These are phyloP conservation scores for Melastoma malabathricum DNA, from an alignment of 345 rosid genomes.

Conservation along the genomic window DNA sequence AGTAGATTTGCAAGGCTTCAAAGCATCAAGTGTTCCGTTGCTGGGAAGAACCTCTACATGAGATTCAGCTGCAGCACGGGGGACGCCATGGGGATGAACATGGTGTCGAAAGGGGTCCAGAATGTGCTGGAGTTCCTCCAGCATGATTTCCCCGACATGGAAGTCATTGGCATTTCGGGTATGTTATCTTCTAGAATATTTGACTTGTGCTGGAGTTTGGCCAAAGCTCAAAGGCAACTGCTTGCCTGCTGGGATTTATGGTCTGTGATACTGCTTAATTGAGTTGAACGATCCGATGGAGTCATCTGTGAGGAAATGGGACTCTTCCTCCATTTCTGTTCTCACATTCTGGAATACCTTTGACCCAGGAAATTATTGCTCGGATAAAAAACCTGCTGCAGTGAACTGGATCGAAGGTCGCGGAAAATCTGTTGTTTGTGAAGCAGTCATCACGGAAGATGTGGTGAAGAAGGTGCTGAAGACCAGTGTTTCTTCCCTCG, in stretches of 20 bases:
- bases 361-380: slow-evolving; percentile 55
- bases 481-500: slow-evolving; percentile 56
- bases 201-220: too few species aligned
- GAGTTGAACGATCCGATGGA: too few species aligned
- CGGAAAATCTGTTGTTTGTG: slow-evolving; percentile 83
- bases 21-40: slow-evolving; percentile 40
- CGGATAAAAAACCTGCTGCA: slow-evolving; percentile 90
- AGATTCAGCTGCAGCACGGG: slow-evolving; percentile 78
- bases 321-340: neutral
- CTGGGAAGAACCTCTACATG: slow-evolving; percentile 74
- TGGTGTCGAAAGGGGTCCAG: slow-evolving; percentile 92
- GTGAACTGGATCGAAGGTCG: slow-evolving; percentile 97
- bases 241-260: too few species aligned
- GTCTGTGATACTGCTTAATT: too few species aligned
- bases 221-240: too few species aligned
- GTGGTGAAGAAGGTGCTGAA: slow-evolving; percentile 63
- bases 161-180: slow-evolving; percentile 64
- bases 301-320: too few species aligned
- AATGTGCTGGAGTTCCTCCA: slow-evolving; percentile 71
- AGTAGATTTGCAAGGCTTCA: slow-evolving; percentile 72
- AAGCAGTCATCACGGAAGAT: slow-evolving; percentile 68
- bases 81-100: slow-evolving; percentile 96
- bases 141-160: slow-evolving; percentile 76
- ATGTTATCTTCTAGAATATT: too few species aligned
- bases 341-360: neutral